Conservation (phyloP, 768 basidiomycete genomes). For the Suillus weaverae region DNA sequence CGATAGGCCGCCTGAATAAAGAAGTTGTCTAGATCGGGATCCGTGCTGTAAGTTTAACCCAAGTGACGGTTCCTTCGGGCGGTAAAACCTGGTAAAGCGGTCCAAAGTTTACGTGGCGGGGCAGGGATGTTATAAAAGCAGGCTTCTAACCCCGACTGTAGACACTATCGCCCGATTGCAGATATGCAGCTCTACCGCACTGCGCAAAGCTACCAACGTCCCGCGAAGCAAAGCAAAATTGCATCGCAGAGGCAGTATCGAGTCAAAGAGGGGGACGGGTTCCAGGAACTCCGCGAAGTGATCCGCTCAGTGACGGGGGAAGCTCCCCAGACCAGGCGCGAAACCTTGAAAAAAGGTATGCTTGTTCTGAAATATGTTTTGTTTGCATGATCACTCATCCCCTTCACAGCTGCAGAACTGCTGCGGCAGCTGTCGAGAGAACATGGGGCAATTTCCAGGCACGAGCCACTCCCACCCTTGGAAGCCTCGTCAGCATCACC, state of each 20-base stretch:
- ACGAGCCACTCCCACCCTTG: constrained; percentile 1
- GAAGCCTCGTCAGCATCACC: not conserved
- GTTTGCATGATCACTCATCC: not conserved
- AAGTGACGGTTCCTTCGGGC: not conserved
- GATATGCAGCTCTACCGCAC: not conserved
- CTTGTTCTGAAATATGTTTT: too few relatives aligned
- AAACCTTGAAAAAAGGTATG: constrained; percentile 26
- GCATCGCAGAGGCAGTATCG: constrained; percentile 30
- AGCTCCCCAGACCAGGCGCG: constrained; percentile 27
- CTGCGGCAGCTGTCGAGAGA: constrained; percentile 2
- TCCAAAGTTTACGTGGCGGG: not conserved
- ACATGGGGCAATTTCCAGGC: not conserved
- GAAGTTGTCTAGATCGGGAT: not conserved
- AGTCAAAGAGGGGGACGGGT: constrained; percentile 31
- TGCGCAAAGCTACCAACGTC: not conserved
- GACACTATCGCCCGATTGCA: not conserved
- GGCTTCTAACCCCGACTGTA: not conserved
- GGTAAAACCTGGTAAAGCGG: not conserved
- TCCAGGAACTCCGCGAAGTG: constrained; percentile 29
- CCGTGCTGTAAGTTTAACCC: not conserved
- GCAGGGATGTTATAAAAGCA: not conserved
- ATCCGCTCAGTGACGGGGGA: constrained; percentile 26
- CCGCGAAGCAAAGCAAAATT: constrained; percentile 7
- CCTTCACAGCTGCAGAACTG: constrained; percentile 5
- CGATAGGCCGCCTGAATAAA: not conserved